Evolutionary conservation across 2,329 filamentous ascomycete genomes (phyloP).

Genomic region (Talaromyces sp.): DNA sequence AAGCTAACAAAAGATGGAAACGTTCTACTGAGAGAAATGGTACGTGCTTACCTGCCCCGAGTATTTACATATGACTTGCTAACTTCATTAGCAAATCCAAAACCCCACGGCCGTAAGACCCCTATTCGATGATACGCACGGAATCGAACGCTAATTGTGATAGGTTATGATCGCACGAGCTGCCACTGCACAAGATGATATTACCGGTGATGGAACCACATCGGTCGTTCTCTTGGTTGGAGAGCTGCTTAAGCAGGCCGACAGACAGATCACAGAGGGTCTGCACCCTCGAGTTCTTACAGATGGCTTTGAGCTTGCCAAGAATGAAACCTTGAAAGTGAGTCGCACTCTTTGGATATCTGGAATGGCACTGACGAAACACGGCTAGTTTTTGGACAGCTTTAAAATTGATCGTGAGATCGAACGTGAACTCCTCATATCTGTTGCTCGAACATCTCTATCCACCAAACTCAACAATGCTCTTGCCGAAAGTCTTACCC

Average conservation of each 20-base stretch:
- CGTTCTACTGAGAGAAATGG: conserved; percentile 68
- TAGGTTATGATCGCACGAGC: conserved; percentile 69
- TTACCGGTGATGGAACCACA: conserved; percentile 95
- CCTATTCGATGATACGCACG: conserved; percentile 14
- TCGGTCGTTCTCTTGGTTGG: conserved; percentile 93
- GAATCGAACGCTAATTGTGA: conserved; percentile 12
- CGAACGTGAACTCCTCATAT: conserved; percentile 89
- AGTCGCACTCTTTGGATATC: conserved; percentile 18
- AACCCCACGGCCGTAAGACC: conserved; percentile 82
- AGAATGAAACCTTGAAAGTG: conserved; percentile 85
- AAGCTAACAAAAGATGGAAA: conserved; percentile 99
- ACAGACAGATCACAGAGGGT: conserved; percentile 94
- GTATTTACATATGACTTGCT: not conserved
- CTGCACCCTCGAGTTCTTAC: conserved; percentile 94
- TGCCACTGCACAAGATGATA: conserved; percentile 96
- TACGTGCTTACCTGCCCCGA: conserved; percentile 31
- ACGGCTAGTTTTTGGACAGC: conserved; percentile 72
- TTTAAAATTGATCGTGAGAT: conserved; percentile 89
- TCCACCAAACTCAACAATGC: conserved; percentile 90
- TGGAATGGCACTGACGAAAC: not conserved
- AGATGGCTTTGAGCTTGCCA: conserved; percentile 95
- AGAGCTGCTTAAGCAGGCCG: conserved; percentile 95
- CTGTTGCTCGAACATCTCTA: conserved; percentile 88
- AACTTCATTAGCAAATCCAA: conserved; percentile 70
- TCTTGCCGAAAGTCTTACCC: conserved; percentile 85